Percentiles rank a stretch among this genome's conserved stretches.
These are phyloP conservation scores for Kwoniella dejecticola DNA, from an alignment of 768 basidiomycete genomes.

Conservation along the genomic window DNA sequence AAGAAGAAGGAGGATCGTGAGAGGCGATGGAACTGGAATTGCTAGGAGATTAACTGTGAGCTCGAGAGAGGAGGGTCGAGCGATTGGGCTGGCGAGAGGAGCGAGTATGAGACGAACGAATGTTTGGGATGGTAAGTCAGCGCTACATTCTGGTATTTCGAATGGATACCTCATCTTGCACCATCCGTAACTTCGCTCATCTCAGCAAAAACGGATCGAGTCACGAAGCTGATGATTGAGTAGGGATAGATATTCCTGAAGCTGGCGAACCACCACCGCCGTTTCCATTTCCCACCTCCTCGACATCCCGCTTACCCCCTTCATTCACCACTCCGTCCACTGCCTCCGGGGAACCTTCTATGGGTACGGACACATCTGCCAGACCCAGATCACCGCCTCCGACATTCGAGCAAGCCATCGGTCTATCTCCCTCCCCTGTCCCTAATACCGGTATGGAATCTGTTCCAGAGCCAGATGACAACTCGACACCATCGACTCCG, in stretches of 20 bases:
- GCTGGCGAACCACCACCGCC: conserved; percentile 45
- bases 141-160: too few relatives aligned
- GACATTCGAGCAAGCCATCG: conserved; percentile 41
- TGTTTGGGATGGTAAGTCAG: conserved; percentile 52
- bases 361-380: neutral
- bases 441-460: neutral
- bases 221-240: neutral
- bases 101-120: conserved; percentile 50
- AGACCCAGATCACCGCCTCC: conserved; percentile 42
- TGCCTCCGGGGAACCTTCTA: neutral
- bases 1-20: conserved; percentile 34
- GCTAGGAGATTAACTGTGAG: conserved; percentile 33
- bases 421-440: conserved; percentile 9
- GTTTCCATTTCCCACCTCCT: conserved; percentile 46
- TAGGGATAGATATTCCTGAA: conserved; percentile 41
- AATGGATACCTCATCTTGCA: too few relatives aligned
- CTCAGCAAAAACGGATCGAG: too few relatives aligned
- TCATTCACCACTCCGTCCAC: conserved; percentile 22
- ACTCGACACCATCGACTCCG: conserved; percentile 7
- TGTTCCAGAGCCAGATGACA: too few relatives aligned
- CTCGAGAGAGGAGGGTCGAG: conserved; percentile 45
- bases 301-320: conserved; percentile 33
- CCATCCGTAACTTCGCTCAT: too few relatives aligned
- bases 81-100: conserved; percentile 46
- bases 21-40: conserved; percentile 24